phyloP scores from a whole-genome alignment of 2,329 filamentous ascomycete genomes.

The Fusarium sp. region DNA sequence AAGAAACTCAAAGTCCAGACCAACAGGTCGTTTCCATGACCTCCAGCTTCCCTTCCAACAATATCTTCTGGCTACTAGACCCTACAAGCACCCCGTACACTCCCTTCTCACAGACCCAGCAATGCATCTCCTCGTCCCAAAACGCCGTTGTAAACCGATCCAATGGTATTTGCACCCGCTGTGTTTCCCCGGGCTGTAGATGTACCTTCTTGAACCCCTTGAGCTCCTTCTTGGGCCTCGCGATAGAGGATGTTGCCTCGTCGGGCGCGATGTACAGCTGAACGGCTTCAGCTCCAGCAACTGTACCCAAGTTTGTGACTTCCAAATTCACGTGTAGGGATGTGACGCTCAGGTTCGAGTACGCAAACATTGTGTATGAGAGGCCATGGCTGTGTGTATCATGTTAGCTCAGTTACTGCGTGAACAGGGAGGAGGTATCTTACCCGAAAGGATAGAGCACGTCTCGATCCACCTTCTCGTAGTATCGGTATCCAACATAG shows the following conservation, averaged over 20 bases:
- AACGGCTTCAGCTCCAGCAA: not conserved
- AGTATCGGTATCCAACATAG: slow-evolving; percentile 23
- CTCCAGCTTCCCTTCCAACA: not conserved
- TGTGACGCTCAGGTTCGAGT: not conserved
- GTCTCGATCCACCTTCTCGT: not conserved
- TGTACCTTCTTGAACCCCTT: slow-evolving; percentile 14
- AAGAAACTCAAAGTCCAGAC: not conserved
- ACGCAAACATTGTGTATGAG: slow-evolving; percentile 6
- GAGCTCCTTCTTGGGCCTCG: slow-evolving; percentile 4
- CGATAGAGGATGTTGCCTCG: not conserved
- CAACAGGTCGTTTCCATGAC: not conserved
- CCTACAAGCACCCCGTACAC: slow-evolving; percentile 3
- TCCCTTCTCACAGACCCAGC: slow-evolving; percentile 10
- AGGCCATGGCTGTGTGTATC: not conserved
- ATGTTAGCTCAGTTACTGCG: not conserved
- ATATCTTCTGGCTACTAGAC: slow-evolving; percentile 1
- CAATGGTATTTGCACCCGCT: not conserved
- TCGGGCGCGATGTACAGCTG: slow-evolving; percentile 13
- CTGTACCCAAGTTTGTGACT: not conserved
- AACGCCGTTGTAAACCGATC: slow-evolving; percentile 5
- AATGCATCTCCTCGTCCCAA: slow-evolving; percentile 8
- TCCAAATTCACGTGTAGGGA: not conserved
- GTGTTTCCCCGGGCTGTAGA: not conserved
- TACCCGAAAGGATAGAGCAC: slow-evolving; percentile 17
- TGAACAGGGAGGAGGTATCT: not conserved